Percentiles rank a stretch among this genome's conserved stretches.
phyloP scores from a whole-genome alignment of 768 basidiomycete genomes.

The Auricularia heimuer region DNA sequence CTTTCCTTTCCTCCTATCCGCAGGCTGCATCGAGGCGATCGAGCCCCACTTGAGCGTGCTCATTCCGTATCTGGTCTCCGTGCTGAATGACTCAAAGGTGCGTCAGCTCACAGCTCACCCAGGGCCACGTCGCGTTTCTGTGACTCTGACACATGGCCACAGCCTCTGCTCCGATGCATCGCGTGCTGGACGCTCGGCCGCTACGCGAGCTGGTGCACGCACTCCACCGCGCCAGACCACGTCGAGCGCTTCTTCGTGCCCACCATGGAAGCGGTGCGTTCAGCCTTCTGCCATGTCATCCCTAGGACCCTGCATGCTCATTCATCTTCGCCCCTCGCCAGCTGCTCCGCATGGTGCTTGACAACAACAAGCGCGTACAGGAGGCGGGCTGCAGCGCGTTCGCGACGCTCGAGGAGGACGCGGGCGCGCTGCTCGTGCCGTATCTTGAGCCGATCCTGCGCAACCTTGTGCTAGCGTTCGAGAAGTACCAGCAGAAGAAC shows the following conservation, averaged over 20 bases:
- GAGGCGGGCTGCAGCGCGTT: conserved; percentile 99
- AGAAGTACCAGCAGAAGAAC: conserved; percentile 99
- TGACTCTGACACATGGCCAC: conserved; percentile 10
- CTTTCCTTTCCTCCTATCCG: background rate
- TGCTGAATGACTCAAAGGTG: conserved; percentile 87
- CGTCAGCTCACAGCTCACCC: conserved; percentile 12
- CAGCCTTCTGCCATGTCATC: background rate
- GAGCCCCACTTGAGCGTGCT: conserved; percentile 91
- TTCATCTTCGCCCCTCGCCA: conserved; percentile 21
- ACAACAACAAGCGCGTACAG: conserved; percentile 98
- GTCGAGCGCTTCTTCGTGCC: conserved; percentile 88
- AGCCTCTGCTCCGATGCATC: conserved; percentile 96
- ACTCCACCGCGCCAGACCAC: conserved; percentile 74
- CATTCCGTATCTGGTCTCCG: conserved; percentile 85
- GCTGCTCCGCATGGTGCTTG: conserved; percentile 95
- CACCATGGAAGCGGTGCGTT: conserved; percentile 90
- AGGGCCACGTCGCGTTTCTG: background rate
- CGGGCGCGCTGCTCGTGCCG: conserved; percentile 78
- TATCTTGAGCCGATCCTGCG: conserved; percentile 92
- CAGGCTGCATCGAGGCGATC: conserved; percentile 93
- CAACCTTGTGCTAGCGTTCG: conserved; percentile 91
- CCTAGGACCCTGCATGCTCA: background rate
- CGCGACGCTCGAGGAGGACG: conserved; percentile 97
- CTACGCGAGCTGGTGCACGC: conserved; percentile 96
- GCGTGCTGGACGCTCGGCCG: conserved; percentile 99